Conservation (phyloP, 2,329 filamentous ascomycete genomes). For the Orbilia brochopaga region DNA sequence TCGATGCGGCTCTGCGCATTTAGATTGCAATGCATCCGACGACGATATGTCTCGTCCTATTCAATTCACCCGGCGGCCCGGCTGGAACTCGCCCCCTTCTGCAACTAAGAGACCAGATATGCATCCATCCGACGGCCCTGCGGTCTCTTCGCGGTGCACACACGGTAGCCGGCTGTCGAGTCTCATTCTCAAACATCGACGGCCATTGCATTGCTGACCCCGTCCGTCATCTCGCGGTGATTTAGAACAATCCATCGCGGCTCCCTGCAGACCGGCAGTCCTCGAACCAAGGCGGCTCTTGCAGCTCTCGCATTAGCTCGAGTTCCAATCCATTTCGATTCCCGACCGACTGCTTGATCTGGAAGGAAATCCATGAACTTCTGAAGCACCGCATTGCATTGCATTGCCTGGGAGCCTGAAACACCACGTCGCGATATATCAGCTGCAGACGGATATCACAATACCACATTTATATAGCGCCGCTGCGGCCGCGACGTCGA, state of each 20-base stretch:
- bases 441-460: too few relatives aligned
- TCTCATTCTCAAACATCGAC: slow-evolving; percentile 3
- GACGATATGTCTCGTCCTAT: not conserved
- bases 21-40: too few relatives aligned
- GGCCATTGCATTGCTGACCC: slow-evolving; percentile 5
- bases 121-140: not conserved
- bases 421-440: too few relatives aligned
- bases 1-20: too few relatives aligned
- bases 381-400: too few relatives aligned
- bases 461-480: too few relatives aligned
- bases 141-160: too few relatives aligned
- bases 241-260: not conserved
- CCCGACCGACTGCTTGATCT: not conserved
- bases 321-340: not conserved
- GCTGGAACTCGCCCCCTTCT: slow-evolving; percentile 9
- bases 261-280: not conserved
- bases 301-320: not conserved
- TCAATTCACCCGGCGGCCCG: slow-evolving; percentile 49
- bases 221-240: slow-evolving; percentile 4
- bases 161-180: not conserved
- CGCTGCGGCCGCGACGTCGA: not conserved
- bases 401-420: too few relatives aligned
- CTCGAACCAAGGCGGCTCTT: not conserved
- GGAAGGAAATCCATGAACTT: too few relatives aligned
- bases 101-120: slow-evolving; percentile 50